Conservation (phyloP, 2,329 filamentous ascomycete genomes). For the Sporothrix luriei region DNA sequence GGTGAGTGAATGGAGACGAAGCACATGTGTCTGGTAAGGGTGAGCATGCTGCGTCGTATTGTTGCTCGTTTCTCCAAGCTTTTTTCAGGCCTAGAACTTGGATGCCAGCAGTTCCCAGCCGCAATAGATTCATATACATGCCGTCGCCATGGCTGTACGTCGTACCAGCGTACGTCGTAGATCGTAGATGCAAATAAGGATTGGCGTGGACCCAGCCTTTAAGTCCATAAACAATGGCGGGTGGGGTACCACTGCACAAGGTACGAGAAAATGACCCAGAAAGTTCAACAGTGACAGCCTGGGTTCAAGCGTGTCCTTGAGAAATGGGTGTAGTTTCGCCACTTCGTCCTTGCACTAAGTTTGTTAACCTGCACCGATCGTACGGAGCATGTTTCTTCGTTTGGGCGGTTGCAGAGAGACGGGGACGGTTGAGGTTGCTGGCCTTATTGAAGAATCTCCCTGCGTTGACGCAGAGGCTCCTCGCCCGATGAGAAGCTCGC, state of each 20-base stretch:
- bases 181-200: neutral
- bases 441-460: conserved; percentile 12
- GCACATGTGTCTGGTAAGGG: neutral
- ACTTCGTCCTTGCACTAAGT: neutral
- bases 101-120: neutral
- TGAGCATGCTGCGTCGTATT: neutral
- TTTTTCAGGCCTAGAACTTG: conserved; percentile 1
- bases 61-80: neutral
- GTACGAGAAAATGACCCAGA: neutral
- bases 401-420: neutral
- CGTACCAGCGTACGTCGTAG: neutral
- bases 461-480: neutral
- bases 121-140: neutral
- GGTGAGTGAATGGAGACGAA: neutral
- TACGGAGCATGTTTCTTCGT: neutral
- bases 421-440: neutral
- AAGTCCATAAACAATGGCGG: neutral
- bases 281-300: neutral
- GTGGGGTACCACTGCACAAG: neutral
- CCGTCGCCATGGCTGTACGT: neutral
- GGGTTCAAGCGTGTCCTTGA: neutral
- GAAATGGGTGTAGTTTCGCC: neutral
- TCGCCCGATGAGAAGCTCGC: neutral
- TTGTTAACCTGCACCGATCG: neutral
- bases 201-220: no score